phyloP scores from a whole-genome alignment of 2,329 filamentous ascomycete species.

The Trichothecium sympodiale region DNA sequence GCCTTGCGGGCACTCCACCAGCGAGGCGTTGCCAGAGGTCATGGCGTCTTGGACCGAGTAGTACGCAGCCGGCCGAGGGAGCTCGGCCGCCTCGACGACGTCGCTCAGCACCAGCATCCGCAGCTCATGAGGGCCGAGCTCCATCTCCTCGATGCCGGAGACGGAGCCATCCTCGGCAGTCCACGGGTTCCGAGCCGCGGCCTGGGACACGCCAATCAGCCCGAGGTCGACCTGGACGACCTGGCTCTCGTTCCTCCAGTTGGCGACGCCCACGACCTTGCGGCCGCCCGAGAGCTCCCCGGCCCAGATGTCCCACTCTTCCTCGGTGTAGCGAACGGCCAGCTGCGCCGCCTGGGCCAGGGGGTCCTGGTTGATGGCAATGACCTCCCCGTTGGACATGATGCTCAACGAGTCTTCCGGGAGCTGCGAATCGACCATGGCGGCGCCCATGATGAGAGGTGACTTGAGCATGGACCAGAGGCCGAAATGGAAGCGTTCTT shows the following conservation, averaged over 20 bases:
- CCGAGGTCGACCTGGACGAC: constrained; percentile 29
- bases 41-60: constrained; percentile 26
- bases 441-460: constrained; percentile 35
- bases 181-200: constrained; percentile 28
- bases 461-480: constrained; percentile 42
- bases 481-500: constrained; percentile 41
- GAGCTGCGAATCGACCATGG: constrained; percentile 25
- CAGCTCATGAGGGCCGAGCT: constrained; percentile 26
- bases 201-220: constrained; percentile 25
- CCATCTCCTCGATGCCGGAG: constrained; percentile 18
- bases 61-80: constrained; percentile 19
- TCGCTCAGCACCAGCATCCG: constrained; percentile 25
- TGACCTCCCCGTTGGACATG: constrained; percentile 39
- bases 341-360: constrained; percentile 40
- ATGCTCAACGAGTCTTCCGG: constrained; percentile 27
- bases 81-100: constrained; percentile 12
- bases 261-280: constrained; percentile 33
- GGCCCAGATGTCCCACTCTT: constrained; percentile 40
- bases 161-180: constrained; percentile 21
- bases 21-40: constrained; percentile 20
- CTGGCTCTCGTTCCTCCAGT: constrained; percentile 35
- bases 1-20: constrained; percentile 21
- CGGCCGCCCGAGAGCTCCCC: constrained; percentile 31
- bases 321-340: constrained; percentile 32
- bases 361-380: constrained; percentile 46